These are phyloP conservation scores for Glaciozyma martinii DNA, from an alignment of 768 basidiomycete genomes.

Conservation along the genomic window DNA sequence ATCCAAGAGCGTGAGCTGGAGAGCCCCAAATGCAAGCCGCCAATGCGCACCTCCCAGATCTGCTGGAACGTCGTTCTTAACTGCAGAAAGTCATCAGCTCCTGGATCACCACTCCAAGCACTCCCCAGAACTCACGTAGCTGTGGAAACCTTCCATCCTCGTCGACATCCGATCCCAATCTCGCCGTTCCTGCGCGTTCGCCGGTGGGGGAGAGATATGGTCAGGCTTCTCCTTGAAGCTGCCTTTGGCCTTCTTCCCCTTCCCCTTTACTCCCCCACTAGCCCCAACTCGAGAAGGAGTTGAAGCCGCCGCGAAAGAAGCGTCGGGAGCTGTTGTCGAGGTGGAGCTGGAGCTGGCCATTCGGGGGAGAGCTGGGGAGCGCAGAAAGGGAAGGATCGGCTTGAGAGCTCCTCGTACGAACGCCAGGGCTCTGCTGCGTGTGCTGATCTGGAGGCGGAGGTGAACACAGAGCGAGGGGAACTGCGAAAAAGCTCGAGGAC, in stretches of 20 bases:
- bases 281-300: background rate
- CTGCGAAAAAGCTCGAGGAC: no score
- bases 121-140: constrained; percentile 1
- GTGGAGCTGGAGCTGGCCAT: no score
- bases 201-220: constrained; percentile 14
- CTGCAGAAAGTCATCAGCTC: background rate
- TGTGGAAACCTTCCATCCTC: constrained; percentile 29
- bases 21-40: no score
- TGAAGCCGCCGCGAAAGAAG: background rate
- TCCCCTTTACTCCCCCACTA: background rate
- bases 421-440: no score
- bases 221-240: constrained; percentile 8
- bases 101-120: no score
- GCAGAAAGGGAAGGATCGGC: no score
- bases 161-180: constrained; percentile 19
- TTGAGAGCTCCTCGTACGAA: no score
- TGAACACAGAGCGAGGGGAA: no score
- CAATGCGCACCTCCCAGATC: constrained; percentile 48
- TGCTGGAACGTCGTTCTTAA: constrained; percentile 43
- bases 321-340: no score
- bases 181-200: constrained; percentile 16
- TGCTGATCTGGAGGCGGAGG: no score
- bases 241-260: constrained; percentile 3
- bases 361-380: no score
- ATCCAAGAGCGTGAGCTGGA: no score